Evolutionary conservation across 208 protist genomes (phyloP).

Genomic region (Leishmania martiniquensis): DNA sequence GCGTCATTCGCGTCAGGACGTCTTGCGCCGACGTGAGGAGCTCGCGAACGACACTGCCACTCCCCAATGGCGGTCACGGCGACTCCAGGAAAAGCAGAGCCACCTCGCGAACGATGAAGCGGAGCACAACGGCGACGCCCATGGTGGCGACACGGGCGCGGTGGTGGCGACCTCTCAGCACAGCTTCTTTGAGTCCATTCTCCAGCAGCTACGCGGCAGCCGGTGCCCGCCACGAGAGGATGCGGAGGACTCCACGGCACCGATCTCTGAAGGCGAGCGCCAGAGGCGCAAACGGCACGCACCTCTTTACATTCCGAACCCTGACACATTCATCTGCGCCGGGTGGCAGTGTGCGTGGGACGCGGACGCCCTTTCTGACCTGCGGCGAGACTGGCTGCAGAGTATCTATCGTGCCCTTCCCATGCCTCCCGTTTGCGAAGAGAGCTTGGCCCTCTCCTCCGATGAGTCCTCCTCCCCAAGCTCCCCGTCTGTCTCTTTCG

Average conservation of each 20-base stretch:
- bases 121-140: background rate
- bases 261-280: background rate
- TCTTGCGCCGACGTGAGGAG: conserved; percentile 11
- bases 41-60: conserved; percentile 2
- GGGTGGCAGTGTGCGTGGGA: conserved; percentile 57
- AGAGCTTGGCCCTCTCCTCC: conserved; percentile 10
- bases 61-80: conserved; percentile 33
- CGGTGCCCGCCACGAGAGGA: background rate
- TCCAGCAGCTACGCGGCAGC: conserved; percentile 6
- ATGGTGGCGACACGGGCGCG: background rate
- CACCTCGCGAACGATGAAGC: background rate
- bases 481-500: background rate
- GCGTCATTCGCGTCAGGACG: conserved; percentile 15
- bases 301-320: conserved; percentile 72
- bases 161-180: background rate
- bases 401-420: conserved; percentile 40
- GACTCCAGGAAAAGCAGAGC: conserved; percentile 21
- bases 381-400: conserved; percentile 54
- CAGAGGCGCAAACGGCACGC: background rate
- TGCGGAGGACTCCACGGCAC: background rate
- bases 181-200: conserved; percentile 15
- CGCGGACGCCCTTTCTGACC: conserved; percentile 55
- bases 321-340: conserved; percentile 60
- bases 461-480: conserved; percentile 2
- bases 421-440: conserved; percentile 9